Conservation (phyloP, 768 basidiomycete species). For the Macrolepiota albuminosa region DNA sequence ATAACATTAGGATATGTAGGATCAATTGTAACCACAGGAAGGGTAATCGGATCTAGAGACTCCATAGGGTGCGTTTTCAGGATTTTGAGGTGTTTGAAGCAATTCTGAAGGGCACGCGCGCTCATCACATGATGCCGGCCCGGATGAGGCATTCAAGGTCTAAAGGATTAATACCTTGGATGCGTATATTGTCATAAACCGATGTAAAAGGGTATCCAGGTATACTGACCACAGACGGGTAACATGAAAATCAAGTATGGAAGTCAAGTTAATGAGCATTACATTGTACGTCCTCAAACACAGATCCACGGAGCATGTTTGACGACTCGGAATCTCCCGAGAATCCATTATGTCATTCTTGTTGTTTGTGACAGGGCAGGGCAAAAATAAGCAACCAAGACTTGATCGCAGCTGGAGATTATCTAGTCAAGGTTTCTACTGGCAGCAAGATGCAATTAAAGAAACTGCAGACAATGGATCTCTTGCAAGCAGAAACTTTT, state of each 20-base stretch:
- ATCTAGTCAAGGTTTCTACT: too few relatives aligned
- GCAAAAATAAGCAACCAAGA: neutral
- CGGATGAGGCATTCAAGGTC: neutral
- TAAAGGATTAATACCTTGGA: neutral
- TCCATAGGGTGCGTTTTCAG: neutral
- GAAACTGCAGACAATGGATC: too few relatives aligned
- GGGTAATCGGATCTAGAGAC: constrained; percentile 11
- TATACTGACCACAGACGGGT: constrained; percentile 3
- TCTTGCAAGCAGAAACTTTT: too few relatives aligned
- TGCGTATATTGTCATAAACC: neutral
- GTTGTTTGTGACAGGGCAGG: too few relatives aligned
- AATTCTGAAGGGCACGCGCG: neutral
- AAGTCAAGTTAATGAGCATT: constrained; percentile 8
- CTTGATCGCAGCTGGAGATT: too few relatives aligned
- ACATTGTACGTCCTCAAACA: constrained; percentile 3
- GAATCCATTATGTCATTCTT: too few relatives aligned
- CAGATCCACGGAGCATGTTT: neutral
- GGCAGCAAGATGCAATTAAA: too few relatives aligned
- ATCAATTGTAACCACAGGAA: constrained; percentile 57
- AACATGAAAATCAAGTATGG: constrained; percentile 12
- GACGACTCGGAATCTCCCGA: too few relatives aligned
- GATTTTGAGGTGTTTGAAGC: neutral
- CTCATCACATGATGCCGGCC: neutral
- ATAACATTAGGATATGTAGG: constrained; percentile 56
- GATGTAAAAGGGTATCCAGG: neutral